These are phyloP conservation scores for Trichoderma guizhouense DNA, from an alignment of 2,329 filamentous ascomycete species.

Conservation along the genomic window DNA sequence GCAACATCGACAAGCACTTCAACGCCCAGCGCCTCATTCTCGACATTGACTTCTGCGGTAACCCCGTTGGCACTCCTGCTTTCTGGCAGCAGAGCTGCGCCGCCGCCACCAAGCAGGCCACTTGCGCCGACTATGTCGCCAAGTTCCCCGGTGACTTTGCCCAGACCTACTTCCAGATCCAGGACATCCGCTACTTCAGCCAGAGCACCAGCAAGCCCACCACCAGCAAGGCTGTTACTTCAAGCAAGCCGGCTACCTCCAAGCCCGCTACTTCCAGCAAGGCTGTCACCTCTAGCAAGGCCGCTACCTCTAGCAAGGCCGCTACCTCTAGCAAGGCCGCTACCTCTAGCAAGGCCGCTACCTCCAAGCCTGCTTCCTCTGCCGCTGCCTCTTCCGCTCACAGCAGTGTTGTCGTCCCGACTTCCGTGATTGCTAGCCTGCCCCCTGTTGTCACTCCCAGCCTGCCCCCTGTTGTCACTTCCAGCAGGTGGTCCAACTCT, in stretches of 20 bases:
- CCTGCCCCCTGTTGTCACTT: background rate
- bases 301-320: slow-evolving; percentile 14
- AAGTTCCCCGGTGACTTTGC: slow-evolving; percentile 35
- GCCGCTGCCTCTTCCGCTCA: background rate
- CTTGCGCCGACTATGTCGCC: slow-evolving; percentile 39
- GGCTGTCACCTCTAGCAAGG: background rate
- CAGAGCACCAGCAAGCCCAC: slow-evolving; percentile 13
- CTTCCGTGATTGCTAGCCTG: background rate
- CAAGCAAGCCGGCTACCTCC: background rate
- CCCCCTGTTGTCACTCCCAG: background rate
- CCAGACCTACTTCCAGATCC: slow-evolving; percentile 46
- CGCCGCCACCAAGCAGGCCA: slow-evolving; percentile 23
- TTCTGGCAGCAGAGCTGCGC: slow-evolving; percentile 30
- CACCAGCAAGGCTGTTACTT: background rate
- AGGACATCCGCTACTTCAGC: slow-evolving; percentile 36
- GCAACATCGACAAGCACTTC: slow-evolving; percentile 63
- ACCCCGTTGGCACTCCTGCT: slow-evolving; percentile 52
- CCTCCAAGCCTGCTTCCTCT: background rate
- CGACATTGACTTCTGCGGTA: slow-evolving; percentile 72
- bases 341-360: background rate
- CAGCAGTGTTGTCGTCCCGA: background rate
- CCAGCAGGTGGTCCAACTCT: background rate
- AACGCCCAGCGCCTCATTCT: slow-evolving; percentile 67
- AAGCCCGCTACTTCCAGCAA: background rate
- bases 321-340: background rate